Conservation (phyloP, 108 stramenopile species). For the Cylindrotheca closterium region DNA sequence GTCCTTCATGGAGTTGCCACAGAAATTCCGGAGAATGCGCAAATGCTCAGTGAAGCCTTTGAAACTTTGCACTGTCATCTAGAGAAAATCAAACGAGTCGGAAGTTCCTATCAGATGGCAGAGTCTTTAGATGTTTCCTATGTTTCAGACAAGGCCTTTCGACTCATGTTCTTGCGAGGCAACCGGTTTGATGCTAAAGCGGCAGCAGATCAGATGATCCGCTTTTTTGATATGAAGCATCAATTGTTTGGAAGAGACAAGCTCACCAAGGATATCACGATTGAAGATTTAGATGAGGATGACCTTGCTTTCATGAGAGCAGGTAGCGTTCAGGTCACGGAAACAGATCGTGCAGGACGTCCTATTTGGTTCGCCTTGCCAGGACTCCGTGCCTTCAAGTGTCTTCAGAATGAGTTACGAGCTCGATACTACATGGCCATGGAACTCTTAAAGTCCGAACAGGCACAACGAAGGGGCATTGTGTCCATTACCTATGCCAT, state of each 20-base stretch:
- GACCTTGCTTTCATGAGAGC: not conserved
- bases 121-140: not conserved
- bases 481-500: not conserved
- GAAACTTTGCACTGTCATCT: too few relatives aligned
- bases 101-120: conserved; percentile 2
- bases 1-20: too few relatives aligned
- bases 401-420: conserved; percentile 7
- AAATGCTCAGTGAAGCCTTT: too few relatives aligned
- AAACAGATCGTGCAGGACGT: not conserved
- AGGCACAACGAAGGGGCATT: not conserved
- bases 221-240: conserved; percentile 1
- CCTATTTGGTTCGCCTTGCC: not conserved
- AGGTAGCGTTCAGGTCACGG: not conserved
- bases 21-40: too few relatives aligned
- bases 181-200: not conserved
- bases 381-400: not conserved
- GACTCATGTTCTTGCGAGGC: conserved; percentile 12
- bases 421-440: not conserved
- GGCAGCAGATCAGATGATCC: conserved; percentile 1
- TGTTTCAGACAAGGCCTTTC: conserved; percentile 2
- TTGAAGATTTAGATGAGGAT: not conserved
- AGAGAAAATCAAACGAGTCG: conserved; percentile 2
- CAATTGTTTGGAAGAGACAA: conserved; percentile 11
- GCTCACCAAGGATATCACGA: conserved; percentile 17
- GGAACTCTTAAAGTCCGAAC: not conserved